Conservation (phyloP, 768 basidiomycete species). For the Trametes coccinea region DNA sequence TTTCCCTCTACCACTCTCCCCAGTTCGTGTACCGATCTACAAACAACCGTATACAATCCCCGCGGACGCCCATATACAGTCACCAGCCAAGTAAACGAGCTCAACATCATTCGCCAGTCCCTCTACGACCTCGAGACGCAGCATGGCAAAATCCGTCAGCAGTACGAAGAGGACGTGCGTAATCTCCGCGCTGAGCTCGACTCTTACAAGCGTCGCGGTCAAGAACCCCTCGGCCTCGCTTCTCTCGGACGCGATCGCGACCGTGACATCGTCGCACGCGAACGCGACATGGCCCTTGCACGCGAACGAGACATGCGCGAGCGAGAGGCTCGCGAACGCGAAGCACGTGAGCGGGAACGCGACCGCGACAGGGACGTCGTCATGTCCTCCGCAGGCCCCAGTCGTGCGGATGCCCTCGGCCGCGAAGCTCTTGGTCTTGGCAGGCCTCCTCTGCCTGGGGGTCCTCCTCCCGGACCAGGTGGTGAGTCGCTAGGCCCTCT, state of each 20-base stretch:
- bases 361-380: conserved; percentile 33
- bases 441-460: conserved; percentile 15
- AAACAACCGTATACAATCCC: conserved; percentile 4
- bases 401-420: conserved; percentile 24
- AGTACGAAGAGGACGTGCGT: conserved; percentile 83
- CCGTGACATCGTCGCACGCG: conserved; percentile 26
- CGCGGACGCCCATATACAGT: conserved; percentile 42
- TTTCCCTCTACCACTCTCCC: conserved; percentile 3
- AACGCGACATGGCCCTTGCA: conserved; percentile 33
- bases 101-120: conserved; percentile 85
- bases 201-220: conserved; percentile 44
- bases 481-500: conserved; percentile 21
- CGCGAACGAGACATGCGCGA: conserved; percentile 34
- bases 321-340: conserved; percentile 23
- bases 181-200: conserved; percentile 71
- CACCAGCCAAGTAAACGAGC: conserved; percentile 81
- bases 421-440: conserved; percentile 25
- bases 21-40: neutral
- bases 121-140: conserved; percentile 91
- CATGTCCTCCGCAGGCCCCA: conserved; percentile 23
- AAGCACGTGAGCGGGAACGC: conserved; percentile 38
- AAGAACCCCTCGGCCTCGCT: conserved; percentile 31
- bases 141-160: conserved; percentile 81
- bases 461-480: conserved; percentile 20
- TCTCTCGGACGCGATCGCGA: conserved; percentile 33